Conservation (phyloP, 345 rosid species). For the Turnera subulata region DNA sequence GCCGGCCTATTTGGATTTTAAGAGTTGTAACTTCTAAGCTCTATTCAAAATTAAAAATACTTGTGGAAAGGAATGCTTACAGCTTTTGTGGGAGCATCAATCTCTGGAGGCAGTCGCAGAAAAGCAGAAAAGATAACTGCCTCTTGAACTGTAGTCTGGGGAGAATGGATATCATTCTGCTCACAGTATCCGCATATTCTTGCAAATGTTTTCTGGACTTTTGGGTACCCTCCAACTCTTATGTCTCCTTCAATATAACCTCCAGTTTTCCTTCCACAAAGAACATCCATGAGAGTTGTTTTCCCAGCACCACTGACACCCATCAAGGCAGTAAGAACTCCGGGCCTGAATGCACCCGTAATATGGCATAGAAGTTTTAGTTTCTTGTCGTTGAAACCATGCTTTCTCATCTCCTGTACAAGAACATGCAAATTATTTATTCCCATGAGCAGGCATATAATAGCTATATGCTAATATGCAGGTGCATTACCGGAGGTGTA, state of each 20-base stretch:
- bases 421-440: neutral
- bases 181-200: constrained; percentile 49
- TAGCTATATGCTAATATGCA: no score
- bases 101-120: constrained; percentile 32
- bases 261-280: constrained; percentile 47
- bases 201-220: constrained; percentile 38
- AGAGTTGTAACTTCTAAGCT: no score
- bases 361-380: neutral
- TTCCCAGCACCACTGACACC: constrained; percentile 49
- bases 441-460: neutral
- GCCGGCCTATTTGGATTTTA: no score
- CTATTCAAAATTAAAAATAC: no score
- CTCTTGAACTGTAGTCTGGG: constrained; percentile 39
- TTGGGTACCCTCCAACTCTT: constrained; percentile 41
- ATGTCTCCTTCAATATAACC: constrained; percentile 40
- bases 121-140: constrained; percentile 38
- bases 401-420: constrained; percentile 21
- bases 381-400: constrained; percentile 26
- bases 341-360: constrained; percentile 41
- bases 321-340: constrained; percentile 45
- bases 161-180: constrained; percentile 42
- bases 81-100: constrained; percentile 25
- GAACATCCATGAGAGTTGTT: constrained; percentile 50
- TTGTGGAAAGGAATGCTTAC: constrained; percentile 24
- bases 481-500: constrained; percentile 25